Conservation (phyloP, 148 eudicot genomes). For the Rhododendron vialii region DNA sequence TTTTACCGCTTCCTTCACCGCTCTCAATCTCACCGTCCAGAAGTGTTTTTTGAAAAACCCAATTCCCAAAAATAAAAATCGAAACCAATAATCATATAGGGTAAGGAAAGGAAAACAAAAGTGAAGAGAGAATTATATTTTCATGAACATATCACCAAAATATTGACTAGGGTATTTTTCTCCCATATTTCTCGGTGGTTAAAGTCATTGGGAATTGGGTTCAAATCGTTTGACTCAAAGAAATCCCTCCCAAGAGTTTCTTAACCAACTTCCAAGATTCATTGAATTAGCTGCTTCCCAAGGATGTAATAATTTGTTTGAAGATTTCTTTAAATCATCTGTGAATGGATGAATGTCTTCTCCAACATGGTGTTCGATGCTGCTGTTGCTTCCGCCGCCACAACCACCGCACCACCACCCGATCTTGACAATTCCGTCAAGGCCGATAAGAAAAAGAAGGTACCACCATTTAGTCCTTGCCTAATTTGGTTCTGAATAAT, state of each 20-base stretch:
- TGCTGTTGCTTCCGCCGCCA: neutral
- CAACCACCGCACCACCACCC: neutral
- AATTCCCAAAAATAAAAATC: neutral
- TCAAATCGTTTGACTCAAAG: neutral
- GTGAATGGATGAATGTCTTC: slow-evolving; percentile 12
- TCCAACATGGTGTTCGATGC: neutral
- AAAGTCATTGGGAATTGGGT: neutral
- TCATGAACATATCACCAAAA: neutral
- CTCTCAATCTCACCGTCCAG: too few relatives aligned
- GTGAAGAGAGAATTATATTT: neutral
- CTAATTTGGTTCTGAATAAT: neutral
- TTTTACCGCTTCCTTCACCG: too few relatives aligned
- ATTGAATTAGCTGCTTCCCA: neutral
- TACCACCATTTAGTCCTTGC: neutral
- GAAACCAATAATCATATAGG: neutral
- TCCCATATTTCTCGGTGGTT: neutral
- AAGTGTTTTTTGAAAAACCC: neutral
- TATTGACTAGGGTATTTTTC: neutral
- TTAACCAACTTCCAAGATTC: neutral
- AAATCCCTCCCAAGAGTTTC: neutral
- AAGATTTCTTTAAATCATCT: neutral
- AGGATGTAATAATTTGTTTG: neutral
- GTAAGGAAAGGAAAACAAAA: neutral
- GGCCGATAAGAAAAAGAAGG: slow-evolving; percentile 47
- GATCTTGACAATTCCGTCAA: slow-evolving; percentile 25